These are phyloP conservation scores for Aureobasidium sp. DNA, from an alignment of 2,329 filamentous ascomycete species.

Conservation along the genomic window DNA sequence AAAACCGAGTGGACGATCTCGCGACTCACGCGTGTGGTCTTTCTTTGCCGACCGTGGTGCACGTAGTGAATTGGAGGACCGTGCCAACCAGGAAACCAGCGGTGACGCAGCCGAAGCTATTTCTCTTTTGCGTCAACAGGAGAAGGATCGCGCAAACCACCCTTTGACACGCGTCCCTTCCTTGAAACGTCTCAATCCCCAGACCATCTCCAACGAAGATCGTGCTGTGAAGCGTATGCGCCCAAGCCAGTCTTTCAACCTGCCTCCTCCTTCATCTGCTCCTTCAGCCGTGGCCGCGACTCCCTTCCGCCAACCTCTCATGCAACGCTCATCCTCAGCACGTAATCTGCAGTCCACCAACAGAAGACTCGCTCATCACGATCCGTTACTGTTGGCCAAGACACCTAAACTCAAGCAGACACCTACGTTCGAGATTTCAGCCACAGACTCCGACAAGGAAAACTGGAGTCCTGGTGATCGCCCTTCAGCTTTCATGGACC, in stretches of 20 bases:
- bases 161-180: constrained; percentile 5
- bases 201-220: background rate
- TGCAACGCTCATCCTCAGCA: constrained; percentile 25
- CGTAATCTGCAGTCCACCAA: constrained; percentile 21
- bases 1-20: constrained; percentile 56
- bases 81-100: constrained; percentile 69
- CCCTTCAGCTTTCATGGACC: constrained; percentile 20
- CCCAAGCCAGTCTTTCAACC: constrained; percentile 4
- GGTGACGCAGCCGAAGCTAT: constrained; percentile 77
- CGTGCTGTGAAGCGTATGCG: constrained; percentile 3
- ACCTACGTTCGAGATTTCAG: constrained; percentile 38
- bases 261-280: constrained; percentile 3
- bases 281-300: constrained; percentile 13
- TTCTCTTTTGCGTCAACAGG: constrained; percentile 6
- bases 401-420: constrained; percentile 20
- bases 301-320: constrained; percentile 17
- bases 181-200: constrained; percentile 2
- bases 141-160: constrained; percentile 5
- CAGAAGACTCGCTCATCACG: background rate
- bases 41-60: constrained; percentile 77
- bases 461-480: constrained; percentile 59
- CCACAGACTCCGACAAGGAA: constrained; percentile 85
- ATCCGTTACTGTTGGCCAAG: background rate
- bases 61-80: constrained; percentile 69
- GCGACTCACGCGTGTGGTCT: constrained; percentile 84